Percentiles rank a stretch among this genome's conserved stretches.
These are phyloP conservation scores for Calonectria multiphialidica DNA, from an alignment of 2,329 filamentous ascomycete genomes.

Conservation along the genomic window DNA sequence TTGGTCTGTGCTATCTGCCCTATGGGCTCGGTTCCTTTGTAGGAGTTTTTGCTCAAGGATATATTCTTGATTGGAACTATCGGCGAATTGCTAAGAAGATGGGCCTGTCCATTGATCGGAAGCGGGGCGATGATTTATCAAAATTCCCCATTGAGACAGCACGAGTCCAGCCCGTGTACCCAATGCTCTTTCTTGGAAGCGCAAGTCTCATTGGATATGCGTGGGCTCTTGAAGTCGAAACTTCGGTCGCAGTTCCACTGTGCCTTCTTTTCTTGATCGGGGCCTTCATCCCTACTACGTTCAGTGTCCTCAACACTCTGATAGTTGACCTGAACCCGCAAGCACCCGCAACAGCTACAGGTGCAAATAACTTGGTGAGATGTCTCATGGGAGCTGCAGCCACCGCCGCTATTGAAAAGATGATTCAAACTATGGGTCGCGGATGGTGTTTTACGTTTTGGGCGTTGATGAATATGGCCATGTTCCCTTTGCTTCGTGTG, in stretches of 20 bases:
- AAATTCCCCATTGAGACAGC: slow-evolving; percentile 68
- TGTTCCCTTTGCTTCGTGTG: slow-evolving; percentile 62
- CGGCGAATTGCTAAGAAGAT: slow-evolving; percentile 72
- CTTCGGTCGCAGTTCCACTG: slow-evolving; percentile 66
- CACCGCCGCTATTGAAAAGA: slow-evolving; percentile 69
- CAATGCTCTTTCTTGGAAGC: slow-evolving; percentile 66
- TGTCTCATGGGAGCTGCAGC: slow-evolving; percentile 71
- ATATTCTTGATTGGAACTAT: slow-evolving; percentile 76
- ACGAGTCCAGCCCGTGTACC: slow-evolving; percentile 66
- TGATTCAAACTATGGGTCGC: slow-evolving; percentile 68
- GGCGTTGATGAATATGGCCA: slow-evolving; percentile 60
- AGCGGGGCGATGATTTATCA: slow-evolving; percentile 64
- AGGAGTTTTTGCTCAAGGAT: slow-evolving; percentile 67
- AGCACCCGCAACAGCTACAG: slow-evolving; percentile 71
- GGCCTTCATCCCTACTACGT: slow-evolving; percentile 69
- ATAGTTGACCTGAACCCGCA: slow-evolving; percentile 73
- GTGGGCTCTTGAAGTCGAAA: slow-evolving; percentile 66
- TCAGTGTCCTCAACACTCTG: slow-evolving; percentile 73
- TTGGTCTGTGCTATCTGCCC: slow-evolving; percentile 67
- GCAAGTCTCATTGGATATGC: slow-evolving; percentile 67
- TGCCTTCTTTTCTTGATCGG: slow-evolving; percentile 69
- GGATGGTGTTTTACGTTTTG: slow-evolving; percentile 75
- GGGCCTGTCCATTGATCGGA: slow-evolving; percentile 71
- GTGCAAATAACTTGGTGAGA: slow-evolving; percentile 73
- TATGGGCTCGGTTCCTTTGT: slow-evolving; percentile 64